Evolutionary conservation across 805 yeast species (phyloP).

Genomic region (Saccharomycopsis selenospora): DNA sequence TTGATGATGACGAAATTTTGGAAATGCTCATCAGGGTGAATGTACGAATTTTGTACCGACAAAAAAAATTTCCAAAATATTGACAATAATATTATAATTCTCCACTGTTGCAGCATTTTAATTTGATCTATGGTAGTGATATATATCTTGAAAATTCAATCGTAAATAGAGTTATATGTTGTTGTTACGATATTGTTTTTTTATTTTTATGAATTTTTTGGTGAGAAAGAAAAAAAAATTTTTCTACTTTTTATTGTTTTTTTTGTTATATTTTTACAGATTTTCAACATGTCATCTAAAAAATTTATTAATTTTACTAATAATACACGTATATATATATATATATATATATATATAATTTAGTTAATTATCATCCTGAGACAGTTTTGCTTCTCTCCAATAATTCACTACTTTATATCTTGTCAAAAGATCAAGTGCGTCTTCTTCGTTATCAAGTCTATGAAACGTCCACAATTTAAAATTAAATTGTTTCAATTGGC

Average conservation of each 20-base stretch:
- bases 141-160: too few relatives aligned
- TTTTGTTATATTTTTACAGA: too few relatives aligned
- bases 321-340: too few relatives aligned
- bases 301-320: too few relatives aligned
- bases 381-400: constrained; percentile 39
- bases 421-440: constrained; percentile 40
- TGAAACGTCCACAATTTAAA: constrained; percentile 69
- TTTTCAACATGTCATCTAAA: too few relatives aligned
- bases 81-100: constrained; percentile 38
- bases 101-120: constrained; percentile 33
- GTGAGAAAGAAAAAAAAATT: too few relatives aligned
- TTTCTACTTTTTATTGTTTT: too few relatives aligned
- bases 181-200: not conserved
- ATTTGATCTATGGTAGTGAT: too few relatives aligned
- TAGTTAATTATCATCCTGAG: not conserved
- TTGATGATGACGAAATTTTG: constrained; percentile 79
- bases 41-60: constrained; percentile 68
- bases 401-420: constrained; percentile 52
- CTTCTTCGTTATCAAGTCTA: constrained; percentile 43
- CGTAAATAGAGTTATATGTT: not conserved
- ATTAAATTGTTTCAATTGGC: constrained; percentile 44
- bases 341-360: too few relatives aligned
- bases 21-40: constrained; percentile 97
- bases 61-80: constrained; percentile 46
- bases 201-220: too few relatives aligned